These are phyloP conservation scores for Plasmodium yoelii DNA, from an alignment of 169 alveolate genomes.

Conservation along the genomic window DNA sequence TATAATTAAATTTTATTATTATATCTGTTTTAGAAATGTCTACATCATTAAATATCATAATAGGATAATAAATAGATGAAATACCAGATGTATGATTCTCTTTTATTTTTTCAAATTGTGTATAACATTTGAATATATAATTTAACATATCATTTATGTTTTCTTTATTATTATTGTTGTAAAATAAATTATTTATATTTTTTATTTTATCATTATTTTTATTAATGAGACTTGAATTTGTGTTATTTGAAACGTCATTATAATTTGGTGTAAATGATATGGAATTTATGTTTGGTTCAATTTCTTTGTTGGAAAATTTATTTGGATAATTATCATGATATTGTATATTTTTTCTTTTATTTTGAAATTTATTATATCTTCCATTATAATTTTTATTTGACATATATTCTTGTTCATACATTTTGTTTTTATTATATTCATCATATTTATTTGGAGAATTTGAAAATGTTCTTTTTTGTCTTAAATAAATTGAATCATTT, in stretches of 20 bases:
- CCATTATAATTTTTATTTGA: conserved; percentile 5
- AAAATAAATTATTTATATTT: no score
- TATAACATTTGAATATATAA: conserved; percentile 20
- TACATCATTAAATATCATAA: conserved; percentile 30
- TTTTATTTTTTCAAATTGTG: conserved; percentile 31
- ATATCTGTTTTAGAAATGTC: conserved; percentile 50
- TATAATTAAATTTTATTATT: conserved; percentile 45
- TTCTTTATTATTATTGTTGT: not conserved
- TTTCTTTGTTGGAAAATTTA: no score
- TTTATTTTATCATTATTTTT: no score
- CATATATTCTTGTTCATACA: not conserved
- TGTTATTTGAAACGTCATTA: no score
- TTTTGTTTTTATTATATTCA: not conserved
- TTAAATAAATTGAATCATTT: conserved; percentile 10
- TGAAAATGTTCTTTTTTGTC: conserved; percentile 8
- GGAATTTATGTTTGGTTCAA: no score
- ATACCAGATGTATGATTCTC: conserved; percentile 17
- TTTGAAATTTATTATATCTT: conserved; percentile 1
- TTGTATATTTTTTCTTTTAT: conserved; percentile 12
- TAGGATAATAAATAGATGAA: conserved; percentile 25
- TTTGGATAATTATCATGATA: not conserved
- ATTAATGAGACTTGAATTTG: no score
- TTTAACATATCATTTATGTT: no score
- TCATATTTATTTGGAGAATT: not conserved
- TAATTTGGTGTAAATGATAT: no score